These are phyloP conservation scores for Emericellopsis terricola DNA, from an alignment of 495 filamentous ascomycete genomes.

Conservation along the genomic window DNA sequence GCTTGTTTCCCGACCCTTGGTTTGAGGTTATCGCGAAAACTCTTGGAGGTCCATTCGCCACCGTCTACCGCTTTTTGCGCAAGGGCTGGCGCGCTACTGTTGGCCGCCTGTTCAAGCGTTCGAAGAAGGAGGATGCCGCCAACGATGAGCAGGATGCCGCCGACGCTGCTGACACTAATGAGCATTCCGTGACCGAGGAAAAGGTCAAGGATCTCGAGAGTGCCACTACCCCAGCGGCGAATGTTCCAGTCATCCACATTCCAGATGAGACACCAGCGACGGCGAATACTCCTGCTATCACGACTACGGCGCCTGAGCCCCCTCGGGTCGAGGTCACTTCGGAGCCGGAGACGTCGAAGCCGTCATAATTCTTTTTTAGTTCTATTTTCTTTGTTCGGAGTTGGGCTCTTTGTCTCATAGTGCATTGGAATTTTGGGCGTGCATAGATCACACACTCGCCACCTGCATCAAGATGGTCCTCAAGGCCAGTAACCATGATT, in stretches of 20 bases:
- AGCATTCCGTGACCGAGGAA: neutral
- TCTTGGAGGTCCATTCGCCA: constrained; percentile 2
- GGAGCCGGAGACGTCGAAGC: neutral
- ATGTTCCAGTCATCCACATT: neutral
- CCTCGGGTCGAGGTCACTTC: neutral
- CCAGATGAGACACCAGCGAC: neutral
- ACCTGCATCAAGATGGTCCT: too few relatives aligned
- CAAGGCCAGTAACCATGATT: too few relatives aligned
- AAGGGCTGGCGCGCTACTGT: neutral
- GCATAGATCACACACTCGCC: too few relatives aligned
- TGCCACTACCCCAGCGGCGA: neutral
- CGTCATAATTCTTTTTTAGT: neutral
- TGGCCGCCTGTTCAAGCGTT: neutral
- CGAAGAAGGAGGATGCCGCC: neutral
- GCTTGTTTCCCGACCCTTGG: constrained; percentile 35
- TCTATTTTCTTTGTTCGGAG: too few relatives aligned
- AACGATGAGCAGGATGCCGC: neutral
- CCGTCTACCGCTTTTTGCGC: neutral
- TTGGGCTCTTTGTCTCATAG: too few relatives aligned
- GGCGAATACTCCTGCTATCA: too few relatives aligned
- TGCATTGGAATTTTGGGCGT: too few relatives aligned
- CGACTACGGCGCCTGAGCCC: neutral
- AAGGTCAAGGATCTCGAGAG: neutral
- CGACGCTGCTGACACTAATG: neutral
- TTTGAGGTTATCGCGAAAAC: constrained; percentile 41